Evolutionary conservation across 2,329 filamentous ascomycete genomes (phyloP), one percentile per base, ranked within the genome.

Genomic region (Echinosphaeria canescens): DNA sequence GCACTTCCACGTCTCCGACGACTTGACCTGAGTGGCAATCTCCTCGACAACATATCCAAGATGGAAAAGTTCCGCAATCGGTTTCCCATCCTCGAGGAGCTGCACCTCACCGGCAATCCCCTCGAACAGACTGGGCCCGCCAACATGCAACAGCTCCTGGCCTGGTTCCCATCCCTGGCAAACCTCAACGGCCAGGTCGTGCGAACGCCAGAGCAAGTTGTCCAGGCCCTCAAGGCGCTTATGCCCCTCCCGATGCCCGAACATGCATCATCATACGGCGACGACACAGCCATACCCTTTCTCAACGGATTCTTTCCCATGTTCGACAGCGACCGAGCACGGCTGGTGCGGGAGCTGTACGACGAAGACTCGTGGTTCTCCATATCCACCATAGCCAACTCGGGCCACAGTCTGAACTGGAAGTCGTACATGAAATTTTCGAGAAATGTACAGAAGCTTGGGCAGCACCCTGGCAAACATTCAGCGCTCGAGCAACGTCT

Each of bases 1-100:
- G 81, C 78, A 1, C 78, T 95, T 29, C 81, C 84, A 1, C 75
- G 84, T 33, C 56, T 95, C 31, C 73, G 80, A 43, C 84, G 92
- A 36, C 66, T 98, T 10, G 85, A 93, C 37, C 62, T 95, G 15
- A 88, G 80, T 29, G 67, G 73, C 42, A 95, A 95, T 49, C 65
- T 71, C 22, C 67, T 98, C 38, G 56, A 61, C 31, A 67, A 64
- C 27, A 48, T 81, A 27, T 64, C 69, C 30, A 62, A 65, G 8
- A 48, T 98, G 25, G 62, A 70, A 27, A 62, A 58, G 17, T 93
- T 82, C 82, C 73, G 73, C 32, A 66, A 70, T 41, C 80, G 76
- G 29, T 84, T 95, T 41, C 68, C 61, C 27, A 56, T 69, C 30
- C 60, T 95, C 9, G 71, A 91, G 42, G 84, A 84, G 27, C 60